Conservation (phyloP, 805 yeast species). For the Candida ficus region DNA sequence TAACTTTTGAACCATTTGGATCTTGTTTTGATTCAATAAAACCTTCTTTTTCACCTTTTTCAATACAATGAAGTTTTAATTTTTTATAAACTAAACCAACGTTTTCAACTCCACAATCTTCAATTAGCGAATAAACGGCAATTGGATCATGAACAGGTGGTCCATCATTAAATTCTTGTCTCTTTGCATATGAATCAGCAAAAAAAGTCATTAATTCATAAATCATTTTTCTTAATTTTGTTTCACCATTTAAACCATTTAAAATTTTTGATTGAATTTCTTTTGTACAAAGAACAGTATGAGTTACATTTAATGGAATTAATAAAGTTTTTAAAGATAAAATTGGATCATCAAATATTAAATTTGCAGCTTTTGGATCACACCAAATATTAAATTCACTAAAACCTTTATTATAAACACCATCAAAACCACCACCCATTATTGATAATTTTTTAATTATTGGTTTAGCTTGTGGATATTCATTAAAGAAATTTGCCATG, state of each 20-base stretch:
- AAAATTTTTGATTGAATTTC: constrained; percentile 35
- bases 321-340: constrained; percentile 45
- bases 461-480: constrained; percentile 47
- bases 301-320: constrained; percentile 68
- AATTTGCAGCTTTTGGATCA: constrained; percentile 72
- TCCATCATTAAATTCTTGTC: constrained; percentile 43
- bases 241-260: constrained; percentile 24
- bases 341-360: constrained; percentile 42
- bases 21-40: constrained; percentile 12
- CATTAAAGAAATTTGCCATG: constrained; percentile 48
- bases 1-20: constrained; percentile 34
- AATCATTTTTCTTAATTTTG: constrained; percentile 48
- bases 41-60: constrained; percentile 27
- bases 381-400: constrained; percentile 74
- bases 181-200: constrained; percentile 37
- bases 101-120: constrained; percentile 23
- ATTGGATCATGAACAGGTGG: constrained; percentile 83
- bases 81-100: constrained; percentile 15
- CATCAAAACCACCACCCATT: constrained; percentile 67
- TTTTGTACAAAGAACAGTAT: constrained; percentile 50
- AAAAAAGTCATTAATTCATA: constrained; percentile 50
- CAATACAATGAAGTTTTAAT: constrained; percentile 13
- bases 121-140: constrained; percentile 55
- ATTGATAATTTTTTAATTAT: constrained; percentile 52
- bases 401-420: constrained; percentile 30